phyloP scores from a whole-genome alignment of 2,329 filamentous ascomycete species.

The Fusarium euwallaceae region DNA sequence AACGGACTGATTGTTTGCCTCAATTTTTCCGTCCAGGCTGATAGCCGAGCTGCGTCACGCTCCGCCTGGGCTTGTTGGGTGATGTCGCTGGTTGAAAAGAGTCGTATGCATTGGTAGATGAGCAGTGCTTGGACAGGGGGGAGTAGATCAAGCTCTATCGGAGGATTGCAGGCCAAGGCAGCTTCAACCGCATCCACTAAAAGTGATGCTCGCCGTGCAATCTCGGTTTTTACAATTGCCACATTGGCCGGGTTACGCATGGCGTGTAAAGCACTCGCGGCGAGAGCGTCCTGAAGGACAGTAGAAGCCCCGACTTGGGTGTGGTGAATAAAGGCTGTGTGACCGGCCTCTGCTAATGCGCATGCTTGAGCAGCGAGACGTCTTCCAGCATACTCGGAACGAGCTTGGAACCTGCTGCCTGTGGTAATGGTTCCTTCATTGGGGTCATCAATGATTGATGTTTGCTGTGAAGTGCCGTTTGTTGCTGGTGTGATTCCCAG shows the following conservation, averaged over 20 bases:
- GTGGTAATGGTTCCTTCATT: constrained; percentile 2
- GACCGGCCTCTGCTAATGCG: constrained; percentile 5
- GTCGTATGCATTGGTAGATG: constrained; percentile 24
- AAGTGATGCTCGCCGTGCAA: constrained; percentile 2
- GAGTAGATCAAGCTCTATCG: constrained; percentile 9
- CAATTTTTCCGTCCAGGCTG: constrained; percentile 1
- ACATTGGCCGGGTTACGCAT: constrained; percentile 11
- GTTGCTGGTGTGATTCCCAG: neutral
- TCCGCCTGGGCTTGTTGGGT: constrained; percentile 39
- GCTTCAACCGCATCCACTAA: constrained; percentile 11
- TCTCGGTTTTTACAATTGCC: constrained; percentile 1
- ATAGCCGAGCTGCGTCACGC: constrained; percentile 1
- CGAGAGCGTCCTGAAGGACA: constrained; percentile 7
- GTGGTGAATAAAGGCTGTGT: constrained; percentile 19
- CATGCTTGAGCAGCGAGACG: constrained; percentile 7
- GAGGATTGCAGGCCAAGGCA: neutral
- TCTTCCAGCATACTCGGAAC: constrained; percentile 16
- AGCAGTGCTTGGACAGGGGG: constrained; percentile 24
- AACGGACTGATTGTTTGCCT: neutral
- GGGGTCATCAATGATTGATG: neutral
- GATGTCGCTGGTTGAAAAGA: constrained; percentile 20
- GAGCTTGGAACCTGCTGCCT: constrained; percentile 11
- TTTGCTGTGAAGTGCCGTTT: neutral
- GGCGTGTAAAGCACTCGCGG: constrained; percentile 1
- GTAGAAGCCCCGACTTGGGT: constrained; percentile 14